These are phyloP conservation scores for Alternaria arborescens DNA, from an alignment of 2,329 filamentous ascomycete genomes.

Conservation along the genomic window DNA sequence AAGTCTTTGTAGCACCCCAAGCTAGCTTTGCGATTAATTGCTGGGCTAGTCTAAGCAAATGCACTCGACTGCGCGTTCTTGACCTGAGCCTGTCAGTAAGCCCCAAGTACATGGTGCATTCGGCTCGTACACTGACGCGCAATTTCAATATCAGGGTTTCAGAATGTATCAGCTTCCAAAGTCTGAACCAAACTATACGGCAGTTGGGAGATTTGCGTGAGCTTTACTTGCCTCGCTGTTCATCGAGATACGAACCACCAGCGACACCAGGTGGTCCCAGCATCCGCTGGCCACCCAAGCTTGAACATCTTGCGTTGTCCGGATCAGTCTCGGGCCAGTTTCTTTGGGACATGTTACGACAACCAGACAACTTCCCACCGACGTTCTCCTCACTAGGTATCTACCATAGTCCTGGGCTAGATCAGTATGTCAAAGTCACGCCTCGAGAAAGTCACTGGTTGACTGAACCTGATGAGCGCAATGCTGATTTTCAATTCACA, in stretches of 20 bases:
- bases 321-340: slow-evolving; percentile 57
- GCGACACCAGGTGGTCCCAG: slow-evolving; percentile 27
- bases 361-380: slow-evolving; percentile 42
- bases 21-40: slow-evolving; percentile 66
- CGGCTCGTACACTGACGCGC: background rate
- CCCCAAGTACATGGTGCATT: background rate
- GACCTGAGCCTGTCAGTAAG: slow-evolving; percentile 58
- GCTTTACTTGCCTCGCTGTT: slow-evolving; percentile 57
- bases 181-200: slow-evolving; percentile 61
- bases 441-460: background rate
- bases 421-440: slow-evolving; percentile 23
- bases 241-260: slow-evolving; percentile 39
- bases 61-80: slow-evolving; percentile 57
- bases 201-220: slow-evolving; percentile 55
- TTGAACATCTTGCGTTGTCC: slow-evolving; percentile 53
- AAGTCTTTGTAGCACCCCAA: slow-evolving; percentile 66
- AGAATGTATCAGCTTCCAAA: slow-evolving; percentile 59
- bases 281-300: slow-evolving; percentile 55
- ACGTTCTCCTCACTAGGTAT: slow-evolving; percentile 45
- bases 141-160: slow-evolving; percentile 46
- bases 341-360: slow-evolving; percentile 49
- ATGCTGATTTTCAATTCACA: background rate
- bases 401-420: slow-evolving; percentile 54
- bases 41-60: slow-evolving; percentile 66
- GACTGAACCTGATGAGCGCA: background rate